These are phyloP conservation scores for Echeveria elegans DNA, from an alignment of 164 flowering plant genomes.

Conservation along the genomic window DNA sequence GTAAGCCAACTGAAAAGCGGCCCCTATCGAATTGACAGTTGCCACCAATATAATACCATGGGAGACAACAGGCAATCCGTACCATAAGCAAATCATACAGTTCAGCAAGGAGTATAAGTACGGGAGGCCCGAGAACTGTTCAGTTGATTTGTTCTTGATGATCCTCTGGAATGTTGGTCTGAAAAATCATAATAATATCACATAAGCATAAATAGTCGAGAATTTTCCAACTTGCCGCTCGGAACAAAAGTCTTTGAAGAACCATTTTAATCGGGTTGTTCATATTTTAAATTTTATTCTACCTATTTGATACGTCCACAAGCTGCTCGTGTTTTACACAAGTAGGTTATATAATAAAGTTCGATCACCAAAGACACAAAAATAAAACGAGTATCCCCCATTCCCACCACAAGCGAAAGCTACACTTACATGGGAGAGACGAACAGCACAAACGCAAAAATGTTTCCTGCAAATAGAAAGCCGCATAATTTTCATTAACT, in stretches of 20 bases:
- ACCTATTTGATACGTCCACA: neutral
- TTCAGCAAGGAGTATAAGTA: slow-evolving; percentile 25
- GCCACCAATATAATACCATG: slow-evolving; percentile 47
- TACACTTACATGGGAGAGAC: slow-evolving; percentile 70
- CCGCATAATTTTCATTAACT: neutral
- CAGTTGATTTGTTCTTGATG: slow-evolving; percentile 46
- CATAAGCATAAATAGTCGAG: neutral
- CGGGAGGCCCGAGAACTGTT: slow-evolving; percentile 69
- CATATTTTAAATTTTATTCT: neutral
- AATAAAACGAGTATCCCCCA: neutral
- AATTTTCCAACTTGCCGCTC: neutral
- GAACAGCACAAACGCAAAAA: slow-evolving; percentile 66
- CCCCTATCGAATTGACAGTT: slow-evolving; percentile 69
- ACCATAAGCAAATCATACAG: slow-evolving; percentile 62
- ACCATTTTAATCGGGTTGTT: neutral
- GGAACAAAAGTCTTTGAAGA: neutral
- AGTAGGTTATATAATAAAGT: neutral
- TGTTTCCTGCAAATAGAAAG: slow-evolving; percentile 45
- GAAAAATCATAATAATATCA: slow-evolving; percentile 7
- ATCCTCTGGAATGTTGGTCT: slow-evolving; percentile 73
- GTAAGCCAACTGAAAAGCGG: slow-evolving; percentile 53
- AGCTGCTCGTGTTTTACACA: neutral
- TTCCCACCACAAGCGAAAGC: neutral
- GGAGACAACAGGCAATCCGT: slow-evolving; percentile 51
- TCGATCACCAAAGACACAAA: neutral